Percentiles rank a stretch among this genome's conserved stretches.
phyloP scores from a whole-genome alignment of 2,329 filamentous ascomycete species.

The Ceratocystis lukuohia region DNA sequence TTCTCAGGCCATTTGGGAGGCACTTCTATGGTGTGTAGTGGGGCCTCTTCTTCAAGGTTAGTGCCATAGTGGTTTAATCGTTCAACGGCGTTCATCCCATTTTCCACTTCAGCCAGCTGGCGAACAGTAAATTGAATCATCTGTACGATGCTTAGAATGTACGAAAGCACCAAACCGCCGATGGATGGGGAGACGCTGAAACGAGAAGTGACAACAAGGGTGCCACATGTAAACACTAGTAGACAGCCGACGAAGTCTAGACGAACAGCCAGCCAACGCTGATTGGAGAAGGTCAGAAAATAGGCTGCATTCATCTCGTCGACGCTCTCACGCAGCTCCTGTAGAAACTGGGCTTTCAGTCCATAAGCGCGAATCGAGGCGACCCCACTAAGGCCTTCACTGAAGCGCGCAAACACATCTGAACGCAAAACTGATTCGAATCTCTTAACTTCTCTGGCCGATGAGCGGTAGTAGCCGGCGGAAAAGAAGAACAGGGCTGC shows the following conservation, averaged over 20 bases:
- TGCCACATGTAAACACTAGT: conserved; percentile 76
- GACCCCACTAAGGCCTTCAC: conserved; percentile 72
- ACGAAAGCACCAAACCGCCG: conserved; percentile 76
- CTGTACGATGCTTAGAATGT: conserved; percentile 84
- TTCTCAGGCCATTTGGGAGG: conserved; percentile 69
- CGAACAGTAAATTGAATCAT: conserved; percentile 94
- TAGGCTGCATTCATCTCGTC: conserved; percentile 92
- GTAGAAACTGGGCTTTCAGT: conserved; percentile 59
- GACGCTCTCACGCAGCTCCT: conserved; percentile 56
- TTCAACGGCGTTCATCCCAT: conserved; percentile 95
- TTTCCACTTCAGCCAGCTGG: conserved; percentile 89
- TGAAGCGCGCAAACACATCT: conserved; percentile 77
- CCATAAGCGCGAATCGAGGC: conserved; percentile 84
- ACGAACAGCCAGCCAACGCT: conserved; percentile 79
- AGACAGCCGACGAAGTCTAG: conserved; percentile 73
- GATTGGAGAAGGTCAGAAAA: conserved; percentile 88
- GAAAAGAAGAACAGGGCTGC: conserved; percentile 68
- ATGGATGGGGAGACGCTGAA: conserved; percentile 77
- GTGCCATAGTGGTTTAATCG: conserved; percentile 82
- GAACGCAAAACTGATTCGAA: conserved; percentile 84
- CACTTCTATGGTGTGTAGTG: conserved; percentile 62
- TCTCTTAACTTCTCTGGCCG: conserved; percentile 85
- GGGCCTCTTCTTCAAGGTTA: conserved; percentile 76
- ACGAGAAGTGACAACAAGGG: conserved; percentile 81
- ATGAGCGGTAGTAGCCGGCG: conserved; percentile 76